Base-by-base conservation (phyloP, 371 early-diverging fungal genomes). In the Lichtheimia ramosa region DNA sequence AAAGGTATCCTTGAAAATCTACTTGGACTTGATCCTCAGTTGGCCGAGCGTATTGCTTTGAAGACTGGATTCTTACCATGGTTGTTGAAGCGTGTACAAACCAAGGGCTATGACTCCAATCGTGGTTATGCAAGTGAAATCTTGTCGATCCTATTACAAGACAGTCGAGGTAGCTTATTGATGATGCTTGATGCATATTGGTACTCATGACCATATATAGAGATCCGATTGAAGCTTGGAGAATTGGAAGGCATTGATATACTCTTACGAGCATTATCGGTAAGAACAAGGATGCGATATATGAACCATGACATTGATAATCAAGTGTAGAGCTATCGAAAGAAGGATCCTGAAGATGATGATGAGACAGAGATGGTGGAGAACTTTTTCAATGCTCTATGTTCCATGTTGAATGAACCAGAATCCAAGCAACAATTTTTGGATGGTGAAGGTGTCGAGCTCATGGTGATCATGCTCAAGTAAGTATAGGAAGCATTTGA, bases 351-450 rank as follows among this genome's bases (percentile, higher is more conserved):
- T 3, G 70, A 71, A 23, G 90, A 92, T 49, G 85, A 84, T 8
- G 95, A 93, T 64, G 96, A 94, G 64, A 75, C 83, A 43, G 97
- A 97, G 63, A 81, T 91, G 77, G 77, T 97, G 72, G 96, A 95
- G 63, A 96, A 95, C 64, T 77, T 91, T 24, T 93, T 96, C 66
- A 91, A 93, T 68, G 74, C 86, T 0, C 56, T 96, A 25, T 92
- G 92, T 60, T 86, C 84, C 54, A 73, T 78, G 14, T 58, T 90
- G 24, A 75, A 77, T 14, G 86, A 85, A 40, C 70, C 74, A 23
- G 82, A 83, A 62, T 84, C 75, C 52, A 95, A 95, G 75, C 60
- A 59, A 25, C 59, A 63, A 8, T 96, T 97, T 68, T 65, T 92
- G 18, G 86, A 90, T 23, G 83, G 75, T 2, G 97, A 97, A 66